These are phyloP conservation scores for Talaromyces ruber DNA, from an alignment of 495 filamentous ascomycete genomes.

Conservation along the genomic window DNA sequence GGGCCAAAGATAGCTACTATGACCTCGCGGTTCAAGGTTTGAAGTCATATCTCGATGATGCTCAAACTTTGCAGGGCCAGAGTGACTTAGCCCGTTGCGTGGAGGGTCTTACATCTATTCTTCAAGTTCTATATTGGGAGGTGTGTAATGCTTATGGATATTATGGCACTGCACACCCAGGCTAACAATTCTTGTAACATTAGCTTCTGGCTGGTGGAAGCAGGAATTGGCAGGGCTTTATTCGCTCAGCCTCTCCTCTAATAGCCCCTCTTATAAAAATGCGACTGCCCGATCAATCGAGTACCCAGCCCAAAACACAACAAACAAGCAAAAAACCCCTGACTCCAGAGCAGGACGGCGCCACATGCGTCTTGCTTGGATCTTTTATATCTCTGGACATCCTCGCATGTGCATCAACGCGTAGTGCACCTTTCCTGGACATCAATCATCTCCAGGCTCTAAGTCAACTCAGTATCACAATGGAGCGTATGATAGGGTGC, in stretches of 20 bases:
- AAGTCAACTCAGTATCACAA: not conserved
- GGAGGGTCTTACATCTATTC: conserved; percentile 3
- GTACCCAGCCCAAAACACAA: not conserved
- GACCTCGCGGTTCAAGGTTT: not conserved
- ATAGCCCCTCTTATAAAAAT: not conserved
- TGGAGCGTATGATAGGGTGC: not conserved
- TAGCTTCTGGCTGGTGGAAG: conserved; percentile 1
- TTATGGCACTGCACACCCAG: not conserved
- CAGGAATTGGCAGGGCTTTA: not conserved
- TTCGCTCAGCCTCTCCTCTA: not conserved
- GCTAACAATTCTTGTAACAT: not conserved
- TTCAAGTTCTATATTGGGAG: conserved; percentile 1
- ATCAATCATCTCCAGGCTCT: not conserved
- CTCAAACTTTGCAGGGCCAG: not conserved
- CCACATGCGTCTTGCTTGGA: not conserved
- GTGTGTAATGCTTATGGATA: not conserved
- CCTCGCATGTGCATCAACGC: conserved; percentile 1
- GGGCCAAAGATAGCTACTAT: conserved; percentile 1
- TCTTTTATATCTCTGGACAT: conserved; percentile 3
- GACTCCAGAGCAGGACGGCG: not conserved
- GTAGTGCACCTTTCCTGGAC: not conserved
- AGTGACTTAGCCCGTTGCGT: not conserved
- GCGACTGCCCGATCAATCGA: not conserved
- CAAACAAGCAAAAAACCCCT: not conserved
- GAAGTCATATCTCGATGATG: not conserved